Evolutionary conservation across 179 eudicot species (phyloP).

Genomic region (Beta corolliflora): DNA sequence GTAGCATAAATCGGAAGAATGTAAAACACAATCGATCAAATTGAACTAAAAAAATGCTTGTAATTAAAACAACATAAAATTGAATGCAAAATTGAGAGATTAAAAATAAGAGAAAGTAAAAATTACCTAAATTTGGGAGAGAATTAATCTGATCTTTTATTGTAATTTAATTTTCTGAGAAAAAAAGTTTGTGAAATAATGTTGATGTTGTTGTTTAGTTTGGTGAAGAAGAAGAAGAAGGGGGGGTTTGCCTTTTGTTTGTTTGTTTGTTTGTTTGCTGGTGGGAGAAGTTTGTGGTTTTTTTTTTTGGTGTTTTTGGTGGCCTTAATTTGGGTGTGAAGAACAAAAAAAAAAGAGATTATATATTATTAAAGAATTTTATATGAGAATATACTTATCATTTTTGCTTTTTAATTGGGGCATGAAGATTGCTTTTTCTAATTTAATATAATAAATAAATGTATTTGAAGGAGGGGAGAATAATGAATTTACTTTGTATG

Average conservation of each 20-base stretch:
- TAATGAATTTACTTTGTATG: slow-evolving; percentile 2
- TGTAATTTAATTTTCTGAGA: background rate
- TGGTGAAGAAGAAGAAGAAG: slow-evolving; percentile 11
- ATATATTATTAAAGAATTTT: background rate
- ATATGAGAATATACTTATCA: slow-evolving; percentile 21
- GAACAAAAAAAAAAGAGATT: background rate
- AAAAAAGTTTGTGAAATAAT: slow-evolving; percentile 5
- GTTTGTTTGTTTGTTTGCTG: slow-evolving; percentile 21
- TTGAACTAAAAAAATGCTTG: slow-evolving; percentile 12
- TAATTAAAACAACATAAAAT: slow-evolving; percentile 3
- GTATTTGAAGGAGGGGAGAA: background rate
- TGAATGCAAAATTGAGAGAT: background rate
- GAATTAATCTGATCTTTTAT: slow-evolving; percentile 18
- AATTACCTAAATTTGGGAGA: slow-evolving; percentile 22
- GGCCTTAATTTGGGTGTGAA: slow-evolving; percentile 17
- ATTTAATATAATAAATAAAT: background rate
- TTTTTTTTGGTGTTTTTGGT: background rate
- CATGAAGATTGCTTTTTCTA: background rate
- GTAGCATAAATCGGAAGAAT: slow-evolving; percentile 19
- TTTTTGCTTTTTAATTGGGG: slow-evolving; percentile 28
- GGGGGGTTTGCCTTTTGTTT: slow-evolving; percentile 24
- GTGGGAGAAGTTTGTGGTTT: slow-evolving; percentile 16
- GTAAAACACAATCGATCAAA: slow-evolving; percentile 25
- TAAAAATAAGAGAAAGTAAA: slow-evolving; percentile 6
- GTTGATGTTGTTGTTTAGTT: slow-evolving; percentile 16